Evolutionary conservation across 2,329 filamentous ascomycete genomes (phyloP).

Genomic region (Aspergillus melleus): DNA sequence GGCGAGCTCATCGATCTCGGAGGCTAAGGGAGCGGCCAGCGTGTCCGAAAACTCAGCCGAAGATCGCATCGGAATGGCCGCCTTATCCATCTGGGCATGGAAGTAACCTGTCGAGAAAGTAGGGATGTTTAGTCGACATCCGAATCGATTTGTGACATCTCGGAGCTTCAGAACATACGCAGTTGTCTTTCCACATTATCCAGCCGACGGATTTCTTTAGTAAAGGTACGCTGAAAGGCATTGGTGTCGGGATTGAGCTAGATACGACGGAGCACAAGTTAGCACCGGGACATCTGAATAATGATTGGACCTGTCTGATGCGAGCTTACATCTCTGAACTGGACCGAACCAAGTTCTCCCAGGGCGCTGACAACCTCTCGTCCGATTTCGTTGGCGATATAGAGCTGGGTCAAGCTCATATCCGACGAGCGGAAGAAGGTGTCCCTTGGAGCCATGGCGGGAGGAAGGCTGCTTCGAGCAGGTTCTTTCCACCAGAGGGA

Average conservation of each 20-base stretch:
- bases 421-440: conserved; percentile 99
- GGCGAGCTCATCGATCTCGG: conserved; percentile 93
- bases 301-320: neutral
- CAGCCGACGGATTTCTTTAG: conserved; percentile 92
- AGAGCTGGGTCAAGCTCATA: conserved; percentile 99
- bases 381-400: conserved; percentile 98
- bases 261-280: conserved; percentile 12
- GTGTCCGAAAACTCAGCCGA: conserved; percentile 88
- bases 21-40: conserved; percentile 82
- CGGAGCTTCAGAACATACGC: conserved; percentile 59
- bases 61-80: conserved; percentile 78
- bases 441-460: conserved; percentile 68
- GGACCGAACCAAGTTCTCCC: conserved; percentile 92
- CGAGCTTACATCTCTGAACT: conserved; percentile 87
- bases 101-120: conserved; percentile 72
- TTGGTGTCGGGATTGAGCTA: conserved; percentile 91
- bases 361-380: conserved; percentile 95
- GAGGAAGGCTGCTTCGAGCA: conserved; percentile 22
- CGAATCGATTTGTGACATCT: neutral
- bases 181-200: conserved; percentile 98
- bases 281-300: conserved; percentile 10
- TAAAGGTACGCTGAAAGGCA: conserved; percentile 96
- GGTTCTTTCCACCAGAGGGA: conserved; percentile 22
- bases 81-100: conserved; percentile 92
- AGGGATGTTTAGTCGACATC: neutral